Conservation (phyloP, 495 filamentous ascomycete genomes). For the Staphylotrichum longicolle region DNA sequence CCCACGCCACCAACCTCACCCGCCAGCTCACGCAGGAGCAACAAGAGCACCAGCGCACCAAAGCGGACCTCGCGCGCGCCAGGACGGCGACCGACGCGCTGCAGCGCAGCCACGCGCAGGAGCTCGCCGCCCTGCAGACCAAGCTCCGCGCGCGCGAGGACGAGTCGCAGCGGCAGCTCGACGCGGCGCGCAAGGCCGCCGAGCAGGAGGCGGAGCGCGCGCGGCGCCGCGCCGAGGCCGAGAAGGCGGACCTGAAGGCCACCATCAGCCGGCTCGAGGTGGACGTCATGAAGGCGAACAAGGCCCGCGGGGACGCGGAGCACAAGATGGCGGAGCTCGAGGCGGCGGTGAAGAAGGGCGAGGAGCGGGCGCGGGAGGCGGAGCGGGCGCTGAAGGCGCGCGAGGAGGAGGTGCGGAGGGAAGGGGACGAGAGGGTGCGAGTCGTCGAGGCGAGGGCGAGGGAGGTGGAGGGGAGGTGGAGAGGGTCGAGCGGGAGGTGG, state of each 20-base stretch:
- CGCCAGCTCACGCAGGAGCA: slow-evolving; percentile 67
- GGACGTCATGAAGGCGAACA: slow-evolving; percentile 60
- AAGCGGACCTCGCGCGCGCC: slow-evolving; percentile 66
- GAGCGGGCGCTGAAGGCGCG: slow-evolving; percentile 7
- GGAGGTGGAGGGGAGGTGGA: slow-evolving; percentile 24
- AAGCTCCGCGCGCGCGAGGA: slow-evolving; percentile 29
- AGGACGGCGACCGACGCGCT: slow-evolving; percentile 69
- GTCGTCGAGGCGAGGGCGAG: too few species aligned
- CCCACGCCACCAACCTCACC: slow-evolving; percentile 58
- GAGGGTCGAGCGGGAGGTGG: slow-evolving; percentile 21
- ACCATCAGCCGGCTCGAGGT: slow-evolving; percentile 58
- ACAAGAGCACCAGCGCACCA: slow-evolving; percentile 62
- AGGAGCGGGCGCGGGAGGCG: slow-evolving; percentile 12
- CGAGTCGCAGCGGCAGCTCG: not conserved
- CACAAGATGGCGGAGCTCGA: slow-evolving; percentile 23
- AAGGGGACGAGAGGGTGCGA: slow-evolving; percentile 10
- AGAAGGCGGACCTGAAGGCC: slow-evolving; percentile 60
- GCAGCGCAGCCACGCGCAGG: slow-evolving; percentile 44
- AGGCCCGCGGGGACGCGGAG: slow-evolving; percentile 42
- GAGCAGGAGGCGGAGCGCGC: slow-evolving; percentile 44
- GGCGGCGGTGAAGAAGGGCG: slow-evolving; percentile 6
- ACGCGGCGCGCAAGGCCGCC: slow-evolving; percentile 28
- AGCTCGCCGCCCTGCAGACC: slow-evolving; percentile 45
- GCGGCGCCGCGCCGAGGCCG: slow-evolving; percentile 50
- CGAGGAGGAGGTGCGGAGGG: slow-evolving; percentile 7